Evolutionary conservation across 2,329 filamentous ascomycete species (phyloP), one percentile per base, ranked within the genome.

Genomic region (Clonostachys sp.): DNA sequence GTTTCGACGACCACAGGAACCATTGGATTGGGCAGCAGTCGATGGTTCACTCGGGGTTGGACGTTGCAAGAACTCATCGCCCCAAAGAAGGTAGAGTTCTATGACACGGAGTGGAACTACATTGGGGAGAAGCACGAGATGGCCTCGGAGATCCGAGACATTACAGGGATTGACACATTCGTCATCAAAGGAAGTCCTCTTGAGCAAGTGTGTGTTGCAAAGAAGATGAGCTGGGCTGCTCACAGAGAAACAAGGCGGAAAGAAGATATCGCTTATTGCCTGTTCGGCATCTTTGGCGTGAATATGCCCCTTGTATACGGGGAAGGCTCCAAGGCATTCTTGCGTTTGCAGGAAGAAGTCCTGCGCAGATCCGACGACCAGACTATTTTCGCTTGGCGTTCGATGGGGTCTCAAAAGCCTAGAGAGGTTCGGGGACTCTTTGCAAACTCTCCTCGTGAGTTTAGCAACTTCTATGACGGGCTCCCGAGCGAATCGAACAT

Each of bases 81-180:
- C 5, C 51, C 51, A 8, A 30, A 45, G 18, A 17, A 45, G 18
- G 30, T 46, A 9, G 49, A 48, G 40, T 47, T 48, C 18, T 42
- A 57, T 51, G 53, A 61, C 36, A 12, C 14, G 1, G 42, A 44
- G 3, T 70, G 64, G 66, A 18, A 34, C 0, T 40, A 41, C 13
- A 43, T 52, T 12, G 49, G 49, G 7, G 18, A 30, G 36, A 49
- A 44, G 44, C 36, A 5, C 24, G 43, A 12, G 18, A 43, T 40
- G n/a, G 38, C 13, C 14, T 6, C 17, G 10, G 12, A 36, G 14
- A 44, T 53, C 17, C 17, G n/a, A 12, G 30, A 45, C 13, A 45
- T 45, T 8, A 53, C 49, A 9, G 38, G 44, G 8, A 53, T 53
- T 33, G 39, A 43, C 33, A 14, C 14, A n/a, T 10, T 16, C 20